Percentiles rank a stretch among this genome's conserved stretches.
These are phyloP conservation scores for Hibiscus tridactylites DNA, from an alignment of 345 rosid genomes.

Conservation along the genomic window DNA sequence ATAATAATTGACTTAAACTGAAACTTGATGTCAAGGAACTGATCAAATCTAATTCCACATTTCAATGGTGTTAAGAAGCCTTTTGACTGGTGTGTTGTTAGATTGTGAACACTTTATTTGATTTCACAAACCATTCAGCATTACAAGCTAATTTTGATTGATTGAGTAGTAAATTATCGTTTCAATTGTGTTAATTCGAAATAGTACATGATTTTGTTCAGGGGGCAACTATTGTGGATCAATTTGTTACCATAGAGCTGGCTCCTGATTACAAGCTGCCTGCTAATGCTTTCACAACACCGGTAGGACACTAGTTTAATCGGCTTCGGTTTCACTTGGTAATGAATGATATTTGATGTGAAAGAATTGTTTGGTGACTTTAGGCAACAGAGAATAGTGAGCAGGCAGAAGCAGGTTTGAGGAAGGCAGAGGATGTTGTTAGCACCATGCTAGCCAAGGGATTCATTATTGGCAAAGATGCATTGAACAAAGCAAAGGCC, in stretches of 20 bases:
- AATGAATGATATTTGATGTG: background rate
- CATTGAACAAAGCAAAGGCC: slow-evolving; percentile 66
- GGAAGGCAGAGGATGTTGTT: slow-evolving; percentile 88
- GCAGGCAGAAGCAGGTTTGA: slow-evolving; percentile 41
- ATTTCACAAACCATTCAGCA: background rate
- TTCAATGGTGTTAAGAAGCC: background rate
- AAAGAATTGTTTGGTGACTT: background rate
- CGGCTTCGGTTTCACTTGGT: background rate
- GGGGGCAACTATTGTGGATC: slow-evolving; percentile 93
- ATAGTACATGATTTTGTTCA: slow-evolving; percentile 11
- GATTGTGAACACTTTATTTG: background rate
- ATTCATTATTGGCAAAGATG: slow-evolving; percentile 77
- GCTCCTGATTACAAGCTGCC: slow-evolving; percentile 68
- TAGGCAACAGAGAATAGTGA: slow-evolving; percentile 39
- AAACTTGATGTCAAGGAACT: background rate
- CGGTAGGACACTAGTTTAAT: slow-evolving; percentile 30
- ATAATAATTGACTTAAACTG: background rate
- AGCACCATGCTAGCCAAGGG: slow-evolving; percentile 89
- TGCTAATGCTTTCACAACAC: slow-evolving; percentile 22
- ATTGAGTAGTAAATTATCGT: background rate
- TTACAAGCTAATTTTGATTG: background rate
- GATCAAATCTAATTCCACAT: background rate
- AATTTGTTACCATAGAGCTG: slow-evolving; percentile 51
- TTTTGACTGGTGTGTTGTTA: background rate
- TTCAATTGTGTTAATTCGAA: background rate